Base-by-base conservation (phyloP, 139 green algal species). In the Coelastrella sp. region DNA sequence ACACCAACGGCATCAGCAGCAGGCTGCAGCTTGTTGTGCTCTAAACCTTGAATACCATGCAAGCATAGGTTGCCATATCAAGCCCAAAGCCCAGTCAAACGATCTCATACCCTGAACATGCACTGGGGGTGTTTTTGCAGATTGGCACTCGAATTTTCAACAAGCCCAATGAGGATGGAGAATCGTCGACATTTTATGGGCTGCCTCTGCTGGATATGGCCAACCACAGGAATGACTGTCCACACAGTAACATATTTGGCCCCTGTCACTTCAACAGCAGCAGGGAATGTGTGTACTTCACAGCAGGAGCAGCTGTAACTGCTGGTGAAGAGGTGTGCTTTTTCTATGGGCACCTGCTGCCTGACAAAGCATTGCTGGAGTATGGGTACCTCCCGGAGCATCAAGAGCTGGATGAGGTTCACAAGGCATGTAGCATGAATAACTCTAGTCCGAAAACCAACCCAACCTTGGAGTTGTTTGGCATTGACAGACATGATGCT, bases 171-270 rank as follows among this genome's bases (percentile, higher is more conserved):
- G 82, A 25, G 35, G 65, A 63, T 56, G 27, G 17, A 9, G n/a
- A n/a, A 4, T 14, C 27, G 15, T 65, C 82, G 1, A 78, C 63
- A 14, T 87, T 66, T 25, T 87, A 87, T 24, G 82, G 63, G 5
- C 63, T 88, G 20, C 84, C 84, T 7, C 49, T 88, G 17, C 35
- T 88, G 27, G 84, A 88, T 57, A 80, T 88, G 84, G 84, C 84
- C 84, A 88, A 88, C 68, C 84, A 88, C 49, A 20, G 70, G 0
- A 88, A 88, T 68, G 20, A 24, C 9, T 88, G 84, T 57, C 35
- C 68, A n/a, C 84, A 88, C 68, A 57, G 7, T 49, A 88, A 70
- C 49, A 14, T 12, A 19, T 81, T 88, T n/a, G 6, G 57, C 20
- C 84, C 84, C 19, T 88, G 84, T 19, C 65, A 76, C 19, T 66